These are phyloP conservation scores for Thelonectria olida DNA, from an alignment of 2,329 filamentous ascomycete species.

Conservation along the genomic window DNA sequence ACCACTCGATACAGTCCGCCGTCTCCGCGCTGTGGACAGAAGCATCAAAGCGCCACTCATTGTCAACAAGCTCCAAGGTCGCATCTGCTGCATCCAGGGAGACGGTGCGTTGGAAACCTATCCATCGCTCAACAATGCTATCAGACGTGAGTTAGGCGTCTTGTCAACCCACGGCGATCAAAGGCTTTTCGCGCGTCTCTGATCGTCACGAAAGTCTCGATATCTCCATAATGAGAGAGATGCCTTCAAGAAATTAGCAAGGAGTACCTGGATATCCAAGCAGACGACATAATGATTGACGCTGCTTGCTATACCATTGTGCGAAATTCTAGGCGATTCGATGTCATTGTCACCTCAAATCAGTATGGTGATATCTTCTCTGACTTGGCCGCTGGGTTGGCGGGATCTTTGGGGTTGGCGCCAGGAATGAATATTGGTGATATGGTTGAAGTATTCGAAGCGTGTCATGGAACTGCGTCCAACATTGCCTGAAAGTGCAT, in stretches of 20 bases:
- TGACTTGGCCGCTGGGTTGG: slow-evolving; percentile 7
- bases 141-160: slow-evolving; percentile 7
- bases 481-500: slow-evolving; percentile 15
- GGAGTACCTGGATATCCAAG: slow-evolving; percentile 6
- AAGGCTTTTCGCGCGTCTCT: slow-evolving; percentile 9
- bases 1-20: background rate
- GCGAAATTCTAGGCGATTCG: slow-evolving; percentile 6
- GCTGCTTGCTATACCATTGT: slow-evolving; percentile 13
- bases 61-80: slow-evolving; percentile 13
- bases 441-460: slow-evolving; percentile 11
- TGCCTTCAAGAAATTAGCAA: slow-evolving; percentile 13
- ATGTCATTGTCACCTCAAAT: slow-evolving; percentile 14
- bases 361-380: slow-evolving; percentile 21
- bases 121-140: slow-evolving; percentile 18
- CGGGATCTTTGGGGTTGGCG: slow-evolving; percentile 8
- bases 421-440: slow-evolving; percentile 8
- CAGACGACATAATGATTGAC: slow-evolving; percentile 13
- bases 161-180: slow-evolving; percentile 14
- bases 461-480: slow-evolving; percentile 9
- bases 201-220: slow-evolving; percentile 2
- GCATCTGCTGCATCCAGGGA: slow-evolving; percentile 6
- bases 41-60: slow-evolving; percentile 19
- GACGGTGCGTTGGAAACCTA: slow-evolving; percentile 6
- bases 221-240: slow-evolving; percentile 17
- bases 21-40: background rate